Evolutionary conservation across 495 filamentous ascomycete species (phyloP), one percentile per base, ranked within the genome.

Genomic region (Penicillium cinerascens): DNA sequence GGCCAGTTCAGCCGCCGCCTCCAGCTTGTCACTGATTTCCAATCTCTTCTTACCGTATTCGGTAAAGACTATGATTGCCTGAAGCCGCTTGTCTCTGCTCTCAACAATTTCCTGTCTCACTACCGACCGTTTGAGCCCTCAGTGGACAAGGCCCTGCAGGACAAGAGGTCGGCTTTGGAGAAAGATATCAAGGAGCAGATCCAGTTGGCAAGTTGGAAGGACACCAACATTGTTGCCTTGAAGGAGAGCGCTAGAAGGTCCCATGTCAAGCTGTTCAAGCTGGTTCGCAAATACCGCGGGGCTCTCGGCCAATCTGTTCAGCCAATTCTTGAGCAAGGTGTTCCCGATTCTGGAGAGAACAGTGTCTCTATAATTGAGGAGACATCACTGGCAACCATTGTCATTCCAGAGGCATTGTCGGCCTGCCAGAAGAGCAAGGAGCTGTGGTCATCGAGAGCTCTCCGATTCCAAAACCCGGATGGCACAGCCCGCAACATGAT

Each of bases 151-250:
- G 56, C 73, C 3, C 74, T 97, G 44, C 71, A 62, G 20, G 78
- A 84, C 38, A 86, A 84, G 21, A 77, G 89, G 47, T 69, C 70
- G 1, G 72, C 78, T 4, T 74, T 96, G 8, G 91, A 96, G 64
- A 95, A 89, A 64, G 80, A 88, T 42, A 87, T 97, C 77, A 88
- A 87, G 57, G 87, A 96, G 54, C 85, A 96, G 25, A 78, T 97
- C 18, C 78, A 92, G 26, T 69, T 97, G 50, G 89, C 90, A 2
- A 95, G 88, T 63, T 97, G 95, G 95, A 93, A 95, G 62, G 95
- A 97, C 58, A 96, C 87, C 20, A 97, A 96, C 55, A 92, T 99
- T 45, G 83, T 87, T 47, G 87, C 89, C 6, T 71, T 99, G 36
- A 78, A 82, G 60, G 91, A 96, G 52, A 96, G 91, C 67, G 89